Conservation (phyloP, 2,329 filamentous ascomycete genomes). For the Camptophora hylomeconis region DNA sequence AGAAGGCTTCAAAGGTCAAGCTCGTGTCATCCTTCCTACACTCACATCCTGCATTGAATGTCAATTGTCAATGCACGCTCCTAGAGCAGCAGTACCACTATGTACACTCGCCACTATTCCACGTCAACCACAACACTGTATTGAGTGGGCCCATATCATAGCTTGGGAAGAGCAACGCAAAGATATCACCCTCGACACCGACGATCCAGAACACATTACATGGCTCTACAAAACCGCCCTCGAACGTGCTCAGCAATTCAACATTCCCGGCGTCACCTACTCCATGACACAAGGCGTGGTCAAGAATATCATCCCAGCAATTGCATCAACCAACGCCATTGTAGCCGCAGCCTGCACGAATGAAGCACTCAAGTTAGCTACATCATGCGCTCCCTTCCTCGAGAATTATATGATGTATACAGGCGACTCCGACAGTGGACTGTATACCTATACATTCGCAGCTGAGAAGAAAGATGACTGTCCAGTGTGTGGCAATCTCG, state of each 20-base stretch:
- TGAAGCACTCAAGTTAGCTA: slow-evolving; percentile 89
- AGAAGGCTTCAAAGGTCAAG: slow-evolving; percentile 96
- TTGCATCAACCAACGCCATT: slow-evolving; percentile 94
- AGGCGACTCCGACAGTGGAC: slow-evolving; percentile 83
- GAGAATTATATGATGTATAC: slow-evolving; percentile 99
- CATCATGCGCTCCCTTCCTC: slow-evolving; percentile 65
- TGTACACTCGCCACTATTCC: slow-evolving; percentile 95
- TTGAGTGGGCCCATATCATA: slow-evolving; percentile 98
- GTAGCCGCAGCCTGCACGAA: slow-evolving; percentile 93
- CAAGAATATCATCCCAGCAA: slow-evolving; percentile 98
- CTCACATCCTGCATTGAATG: slow-evolving; percentile 96
- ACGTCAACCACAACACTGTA: slow-evolving; percentile 91
- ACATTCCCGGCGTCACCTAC: slow-evolving; percentile 86
- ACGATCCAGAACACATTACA: slow-evolving; percentile 92
- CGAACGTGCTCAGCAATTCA: slow-evolving; percentile 70
- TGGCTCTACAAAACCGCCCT: slow-evolving; percentile 87
- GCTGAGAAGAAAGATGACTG: slow-evolving; percentile 92
- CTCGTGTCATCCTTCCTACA: slow-evolving; percentile 79
- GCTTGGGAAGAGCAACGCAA: slow-evolving; percentile 84
- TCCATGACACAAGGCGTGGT: slow-evolving; percentile 92
- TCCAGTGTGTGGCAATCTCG: slow-evolving; percentile 77
- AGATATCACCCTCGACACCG: slow-evolving; percentile 79
- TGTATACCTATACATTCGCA: slow-evolving; percentile 96
- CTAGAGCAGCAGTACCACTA: slow-evolving; percentile 88
- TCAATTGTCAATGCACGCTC: slow-evolving; percentile 95